These are phyloP conservation scores for Talaromyces nanjingensis DNA, from an alignment of 495 filamentous ascomycete species.

Conservation along the genomic window DNA sequence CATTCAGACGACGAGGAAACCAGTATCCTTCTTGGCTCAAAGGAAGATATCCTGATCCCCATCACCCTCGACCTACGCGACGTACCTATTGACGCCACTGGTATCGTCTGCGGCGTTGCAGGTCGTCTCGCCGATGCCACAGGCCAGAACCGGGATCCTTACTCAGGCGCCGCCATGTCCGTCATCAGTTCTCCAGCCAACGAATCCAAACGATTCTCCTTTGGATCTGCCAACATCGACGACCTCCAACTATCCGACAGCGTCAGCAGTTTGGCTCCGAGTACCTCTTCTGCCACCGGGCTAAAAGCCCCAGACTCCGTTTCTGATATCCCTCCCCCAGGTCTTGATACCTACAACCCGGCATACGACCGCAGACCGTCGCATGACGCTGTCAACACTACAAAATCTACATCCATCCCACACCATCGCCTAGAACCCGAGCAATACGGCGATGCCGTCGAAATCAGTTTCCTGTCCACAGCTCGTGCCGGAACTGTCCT, in stretches of 20 bases:
- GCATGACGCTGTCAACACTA: neutral
- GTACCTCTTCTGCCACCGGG: slow-evolving; percentile 11
- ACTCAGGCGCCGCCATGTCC: slow-evolving; percentile 43
- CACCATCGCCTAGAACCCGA: slow-evolving; percentile 37
- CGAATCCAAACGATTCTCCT: slow-evolving; percentile 11
- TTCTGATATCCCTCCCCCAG: neutral
- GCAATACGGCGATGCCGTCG: slow-evolving; percentile 51
- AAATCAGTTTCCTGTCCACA: slow-evolving; percentile 87
- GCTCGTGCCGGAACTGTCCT: slow-evolving; percentile 88
- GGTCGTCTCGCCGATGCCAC: slow-evolving; percentile 61
- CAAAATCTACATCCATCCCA: slow-evolving; percentile 4
- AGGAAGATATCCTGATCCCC: slow-evolving; percentile 73
- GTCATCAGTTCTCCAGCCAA: slow-evolving; percentile 52
- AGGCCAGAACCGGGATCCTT: slow-evolving; percentile 15
- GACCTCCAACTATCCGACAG: slow-evolving; percentile 1
- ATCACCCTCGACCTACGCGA: slow-evolving; percentile 81
- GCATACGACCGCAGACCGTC: slow-evolving; percentile 9
- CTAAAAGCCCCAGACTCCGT: neutral
- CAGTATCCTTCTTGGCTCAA: slow-evolving; percentile 65
- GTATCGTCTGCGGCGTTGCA: slow-evolving; percentile 89
- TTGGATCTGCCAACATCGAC: slow-evolving; percentile 13
- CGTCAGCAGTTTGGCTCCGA: slow-evolving; percentile 13
- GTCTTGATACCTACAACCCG: neutral
- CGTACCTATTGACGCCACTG: slow-evolving; percentile 81
- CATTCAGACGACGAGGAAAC: slow-evolving; percentile 25